Percentiles rank a stretch among this genome's conserved stretches.
phyloP scores from a whole-genome alignment of 1,284 basidiomycete species.

The Rhodotorula sp. region DNA sequence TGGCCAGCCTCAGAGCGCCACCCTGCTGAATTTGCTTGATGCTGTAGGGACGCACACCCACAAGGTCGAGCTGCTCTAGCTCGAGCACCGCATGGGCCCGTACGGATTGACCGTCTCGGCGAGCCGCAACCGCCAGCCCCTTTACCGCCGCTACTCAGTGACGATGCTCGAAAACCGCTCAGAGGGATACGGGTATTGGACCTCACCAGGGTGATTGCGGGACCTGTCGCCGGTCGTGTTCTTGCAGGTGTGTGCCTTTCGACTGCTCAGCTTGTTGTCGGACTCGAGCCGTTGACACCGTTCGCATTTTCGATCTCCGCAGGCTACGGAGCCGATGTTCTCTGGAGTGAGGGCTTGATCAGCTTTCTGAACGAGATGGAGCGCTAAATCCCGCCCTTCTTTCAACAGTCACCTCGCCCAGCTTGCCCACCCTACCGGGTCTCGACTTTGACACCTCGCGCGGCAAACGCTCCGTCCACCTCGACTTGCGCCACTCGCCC shows the following conservation, averaged over 20 bases:
- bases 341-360: not conserved
- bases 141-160: too few relatives aligned
- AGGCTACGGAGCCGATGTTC: not conserved
- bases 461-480: slow-evolving; percentile 64
- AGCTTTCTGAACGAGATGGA: too few relatives aligned
- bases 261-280: not conserved
- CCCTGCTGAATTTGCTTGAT: not conserved
- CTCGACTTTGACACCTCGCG: slow-evolving; percentile 64
- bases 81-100: not conserved
- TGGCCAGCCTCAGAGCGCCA: too few relatives aligned
- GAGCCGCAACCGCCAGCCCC: too few relatives aligned
- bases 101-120: not conserved
- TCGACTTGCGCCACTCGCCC: slow-evolving; percentile 54
- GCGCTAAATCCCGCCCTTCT: too few relatives aligned
- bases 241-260: slow-evolving; percentile 55
- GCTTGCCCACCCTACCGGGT: slow-evolving; percentile 58
- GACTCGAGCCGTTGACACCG: not conserved
- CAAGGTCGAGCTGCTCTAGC: slow-evolving; percentile 10
- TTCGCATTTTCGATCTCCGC: not conserved
- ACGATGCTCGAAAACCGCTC: slow-evolving; percentile 48
- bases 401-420: slow-evolving; percentile 56
- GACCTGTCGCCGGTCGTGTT: slow-evolving; percentile 59
- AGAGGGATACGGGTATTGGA: slow-evolving; percentile 60
- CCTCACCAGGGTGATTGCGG: slow-evolving; percentile 61
- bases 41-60: slow-evolving; percentile 6